Base-by-base conservation (phyloP, 2,329 filamentous ascomycete species). In the Bipolaris bicolor region DNA sequence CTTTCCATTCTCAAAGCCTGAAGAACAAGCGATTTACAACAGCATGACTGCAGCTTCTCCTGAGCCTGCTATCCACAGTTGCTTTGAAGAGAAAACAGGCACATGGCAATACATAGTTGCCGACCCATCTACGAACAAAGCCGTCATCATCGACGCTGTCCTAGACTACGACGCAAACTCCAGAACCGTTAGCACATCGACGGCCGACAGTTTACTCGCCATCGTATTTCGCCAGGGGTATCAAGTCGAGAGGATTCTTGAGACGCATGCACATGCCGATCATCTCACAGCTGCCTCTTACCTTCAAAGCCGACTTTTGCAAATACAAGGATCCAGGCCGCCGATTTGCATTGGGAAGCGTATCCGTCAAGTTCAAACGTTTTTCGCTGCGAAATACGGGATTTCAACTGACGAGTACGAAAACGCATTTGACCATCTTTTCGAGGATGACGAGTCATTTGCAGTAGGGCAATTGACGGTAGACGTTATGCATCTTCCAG, bases 241-340 rank as follows among this genome's bases (percentile, higher is more conserved):
- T 65, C 78, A 60, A 0, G 66, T 88, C 9, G 74, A 77, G 0
- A 75, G 71, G 39, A 84, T 89, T 16, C 78, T 89, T 2, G 87
- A 89, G 62, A 89, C 87, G 0, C 86, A 89, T 66, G 82, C 79
- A 0, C 84, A 88, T 58, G 85, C 85, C 3, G 84, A 88, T 53
- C 85, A 88, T 57, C 60, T 88, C 0, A 88, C 84, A 0, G 82
- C 86, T 0, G 79, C 86, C 0, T 78, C 79, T 3, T 89, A 88
- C 65, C 77, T 89, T 0, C 84, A 86, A 63, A 69, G 71, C 0
- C 69, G 66, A 1, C 58, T 72, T 1, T 33, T 6, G 1, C n/a
- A 64, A 41, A 74, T 81, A 41, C 76, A 81, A 41, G 74, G 69
- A 0, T 33, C 55, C 1, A 73, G 68, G 47, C 81, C 83, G 0